Conservation (phyloP, 106 monocot genomes). For the Phalaenopsis equestris region DNA sequence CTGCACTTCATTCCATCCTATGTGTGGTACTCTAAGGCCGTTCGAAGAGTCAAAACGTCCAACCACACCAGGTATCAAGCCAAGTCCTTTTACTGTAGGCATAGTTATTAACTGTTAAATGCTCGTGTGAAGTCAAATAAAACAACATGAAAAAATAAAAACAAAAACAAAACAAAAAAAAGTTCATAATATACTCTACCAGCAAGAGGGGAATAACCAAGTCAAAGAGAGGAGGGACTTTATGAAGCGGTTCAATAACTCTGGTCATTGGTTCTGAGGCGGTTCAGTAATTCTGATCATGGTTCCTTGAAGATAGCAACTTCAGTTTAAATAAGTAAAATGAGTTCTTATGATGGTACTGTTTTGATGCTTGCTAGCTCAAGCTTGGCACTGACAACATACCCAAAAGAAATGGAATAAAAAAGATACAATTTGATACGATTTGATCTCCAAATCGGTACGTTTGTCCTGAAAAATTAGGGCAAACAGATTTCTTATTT, state of each 20-base stretch:
- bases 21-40: constrained; percentile 80
- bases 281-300: background rate
- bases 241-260: background rate
- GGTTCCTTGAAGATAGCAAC: background rate
- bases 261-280: background rate
- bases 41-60: constrained; percentile 65
- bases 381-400: background rate
- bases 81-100: constrained; percentile 77
- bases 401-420: background rate
- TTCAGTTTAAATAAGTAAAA: background rate
- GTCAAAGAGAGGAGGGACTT: background rate
- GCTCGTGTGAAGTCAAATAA: background rate
- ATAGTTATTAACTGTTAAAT: constrained; percentile 11
- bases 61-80: constrained; percentile 78
- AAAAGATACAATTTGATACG: background rate
- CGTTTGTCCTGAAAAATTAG: too few species aligned
- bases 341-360: background rate
- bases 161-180: background rate
- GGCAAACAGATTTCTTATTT: too few species aligned
- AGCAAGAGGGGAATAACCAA: background rate
- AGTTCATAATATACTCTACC: background rate
- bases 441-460: too few species aligned
- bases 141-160: background rate
- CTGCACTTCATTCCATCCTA: constrained; percentile 81
- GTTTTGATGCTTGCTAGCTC: background rate